Evolutionary conservation across 2,329 filamentous ascomycete species (phyloP), one percentile per base, ranked within the genome.

Genomic region (Ampelomyces quisqualis): DNA sequence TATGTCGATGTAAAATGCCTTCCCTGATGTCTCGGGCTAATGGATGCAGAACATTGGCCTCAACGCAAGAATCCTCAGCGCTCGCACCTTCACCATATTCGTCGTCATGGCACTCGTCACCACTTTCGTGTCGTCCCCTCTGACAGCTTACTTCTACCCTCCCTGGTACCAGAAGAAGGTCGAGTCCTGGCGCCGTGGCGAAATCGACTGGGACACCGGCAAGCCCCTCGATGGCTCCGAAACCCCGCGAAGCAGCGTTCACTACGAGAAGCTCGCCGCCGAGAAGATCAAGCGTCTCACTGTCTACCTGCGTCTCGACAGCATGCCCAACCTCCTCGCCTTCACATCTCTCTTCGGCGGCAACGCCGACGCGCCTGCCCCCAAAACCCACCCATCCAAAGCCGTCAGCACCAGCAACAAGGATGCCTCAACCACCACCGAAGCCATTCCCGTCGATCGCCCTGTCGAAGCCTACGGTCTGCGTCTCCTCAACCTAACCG

Each of bases 51-150:
- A 87, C 58, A 89, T 97, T 55, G 89, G 90, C 30, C 76, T 90
- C 2, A 84, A 91, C 71, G 89, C 90, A 14, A 82, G 81, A 23
- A 94, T 95, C 46, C 74, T 95, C 13, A 90, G 86, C 43, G 78
- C 77, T 0, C 76, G 86, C 11, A 94, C 89, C 0, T 95, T 95
- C 58, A 95, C 90, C 37, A 94, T 95, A 39, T 95, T 95, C 55
- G 89, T 95, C 15, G 86, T 95, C 59, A 95, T 95, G 90, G 90
- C 90, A 7, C 74, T 95, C 2, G 75, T 94, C 21, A 94, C 89
- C 0, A 95, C 90, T 0, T 89, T 95, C 43, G 70, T 82, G 0
- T 95, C 90, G 0, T 90, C 90, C 0, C 90, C 90, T 0, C 70
- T 94, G 27, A 86, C 85, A 1, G 77, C 80, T 9, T 75, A 73